Evolutionary conservation across 192 early-diverging fungal species (phyloP).

Genomic region (Coemansia sp.): DNA sequence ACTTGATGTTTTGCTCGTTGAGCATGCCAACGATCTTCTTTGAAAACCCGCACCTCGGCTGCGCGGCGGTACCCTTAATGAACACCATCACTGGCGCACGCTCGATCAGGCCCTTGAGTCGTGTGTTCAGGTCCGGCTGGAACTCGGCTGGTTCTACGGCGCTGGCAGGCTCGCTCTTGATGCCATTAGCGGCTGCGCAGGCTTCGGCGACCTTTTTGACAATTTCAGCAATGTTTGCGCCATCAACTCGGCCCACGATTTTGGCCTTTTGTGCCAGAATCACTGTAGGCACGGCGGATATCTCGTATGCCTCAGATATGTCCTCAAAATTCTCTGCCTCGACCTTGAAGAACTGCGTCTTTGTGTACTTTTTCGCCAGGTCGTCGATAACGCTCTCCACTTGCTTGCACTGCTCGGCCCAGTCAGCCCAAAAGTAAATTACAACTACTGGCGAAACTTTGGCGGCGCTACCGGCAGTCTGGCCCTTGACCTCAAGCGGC

Average conservation of each 20-base stretch:
- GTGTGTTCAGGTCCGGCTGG: conserved; percentile 71
- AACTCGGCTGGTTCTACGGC: conserved; percentile 55
- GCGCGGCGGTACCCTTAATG: conserved; percentile 91
- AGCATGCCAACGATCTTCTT: conserved; percentile 78
- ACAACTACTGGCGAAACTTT: conserved; percentile 32
- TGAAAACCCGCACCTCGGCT: conserved; percentile 94
- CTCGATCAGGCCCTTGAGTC: conserved; percentile 68
- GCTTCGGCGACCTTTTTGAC: conserved; percentile 61
- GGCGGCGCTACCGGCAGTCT: background rate
- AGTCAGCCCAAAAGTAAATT: conserved; percentile 91
- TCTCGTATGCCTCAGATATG: conserved; percentile 84
- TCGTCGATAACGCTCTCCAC: conserved; percentile 93
- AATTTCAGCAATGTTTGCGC: conserved; percentile 85
- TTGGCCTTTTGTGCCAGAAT: conserved; percentile 74
- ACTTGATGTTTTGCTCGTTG: conserved; percentile 71
- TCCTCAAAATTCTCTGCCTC: conserved; percentile 93
- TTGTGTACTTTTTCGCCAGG: conserved; percentile 74
- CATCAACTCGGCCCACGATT: conserved; percentile 78
- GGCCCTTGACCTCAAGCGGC: conserved; percentile 20
- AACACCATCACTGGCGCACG: conserved; percentile 88
- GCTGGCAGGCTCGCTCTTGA: conserved; percentile 31
- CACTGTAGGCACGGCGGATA: conserved; percentile 90
- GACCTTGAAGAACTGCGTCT: conserved; percentile 78
- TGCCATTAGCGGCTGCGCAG: conserved; percentile 27
- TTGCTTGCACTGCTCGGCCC: conserved; percentile 87